A percentile compares a stretch with the other conserved stretches of the same genome.
Conservation (phyloP, 2,329 filamentous ascomycete species). For the Rutstroemia sp. region DNA sequence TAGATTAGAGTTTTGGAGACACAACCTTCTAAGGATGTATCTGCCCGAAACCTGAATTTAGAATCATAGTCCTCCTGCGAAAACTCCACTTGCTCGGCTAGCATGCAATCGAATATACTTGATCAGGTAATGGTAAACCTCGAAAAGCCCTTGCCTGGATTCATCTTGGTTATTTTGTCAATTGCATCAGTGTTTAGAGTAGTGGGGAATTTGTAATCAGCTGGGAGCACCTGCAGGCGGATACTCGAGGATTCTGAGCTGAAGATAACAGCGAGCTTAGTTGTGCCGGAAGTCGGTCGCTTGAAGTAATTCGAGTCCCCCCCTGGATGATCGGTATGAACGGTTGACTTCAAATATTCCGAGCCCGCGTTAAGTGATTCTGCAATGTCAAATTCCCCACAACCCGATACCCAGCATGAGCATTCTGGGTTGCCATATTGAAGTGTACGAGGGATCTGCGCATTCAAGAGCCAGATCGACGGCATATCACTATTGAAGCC, state of each 20-base stretch:
- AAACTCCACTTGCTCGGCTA: background rate
- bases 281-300: slow-evolving; percentile 49
- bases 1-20: slow-evolving; percentile 10
- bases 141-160: background rate
- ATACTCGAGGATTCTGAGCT: slow-evolving; percentile 42
- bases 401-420: slow-evolving; percentile 65
- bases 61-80: background rate
- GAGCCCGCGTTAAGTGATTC: slow-evolving; percentile 62
- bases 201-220: slow-evolving; percentile 9
- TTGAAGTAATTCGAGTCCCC: slow-evolving; percentile 66
- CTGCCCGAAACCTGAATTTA: background rate
- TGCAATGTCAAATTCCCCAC: slow-evolving; percentile 70
- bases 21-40: no score
- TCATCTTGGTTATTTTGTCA: background rate
- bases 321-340: slow-evolving; percentile 56
- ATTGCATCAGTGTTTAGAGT: slow-evolving; percentile 1
- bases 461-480: slow-evolving; percentile 70
- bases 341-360: slow-evolving; percentile 59
- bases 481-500: slow-evolving; percentile 59
- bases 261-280: slow-evolving; percentile 61
- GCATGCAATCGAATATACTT: background rate
- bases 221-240: slow-evolving; percentile 40
- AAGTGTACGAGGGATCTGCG: slow-evolving; percentile 58
- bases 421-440: slow-evolving; percentile 59
- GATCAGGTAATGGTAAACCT: background rate